Evolutionary conservation across 805 yeast species (phyloP).

Genomic region (Wickerhamomyces rabaulensis): DNA sequence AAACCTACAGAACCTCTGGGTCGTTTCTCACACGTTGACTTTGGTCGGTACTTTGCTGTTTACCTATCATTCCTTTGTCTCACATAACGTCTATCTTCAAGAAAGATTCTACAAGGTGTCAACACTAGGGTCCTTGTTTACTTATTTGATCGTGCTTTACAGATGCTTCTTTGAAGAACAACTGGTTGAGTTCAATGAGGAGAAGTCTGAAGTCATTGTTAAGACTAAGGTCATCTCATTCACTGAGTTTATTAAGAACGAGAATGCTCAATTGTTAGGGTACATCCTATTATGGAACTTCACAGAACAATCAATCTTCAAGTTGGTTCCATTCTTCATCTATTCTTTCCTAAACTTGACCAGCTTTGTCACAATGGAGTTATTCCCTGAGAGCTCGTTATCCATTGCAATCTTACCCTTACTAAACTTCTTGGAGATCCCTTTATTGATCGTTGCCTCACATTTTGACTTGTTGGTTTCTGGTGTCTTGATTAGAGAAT

Average conservation of each 20-base stretch:
- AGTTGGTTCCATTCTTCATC: conserved; percentile 35
- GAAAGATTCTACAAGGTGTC: conserved; percentile 13
- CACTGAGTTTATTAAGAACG: conserved; percentile 34
- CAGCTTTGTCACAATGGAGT: conserved; percentile 28
- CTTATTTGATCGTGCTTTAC: conserved; percentile 22
- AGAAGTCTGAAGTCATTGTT: conserved; percentile 9
- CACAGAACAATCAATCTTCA: conserved; percentile 28
- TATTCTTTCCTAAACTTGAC: conserved; percentile 36
- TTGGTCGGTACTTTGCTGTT: conserved; percentile 13
- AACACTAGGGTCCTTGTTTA: conserved; percentile 15
- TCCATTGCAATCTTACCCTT: conserved; percentile 32
- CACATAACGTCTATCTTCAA: background rate
- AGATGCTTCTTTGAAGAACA: conserved; percentile 17
- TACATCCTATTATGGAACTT: conserved; percentile 34
- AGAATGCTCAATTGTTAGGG: conserved; percentile 34
- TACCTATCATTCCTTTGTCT: background rate
- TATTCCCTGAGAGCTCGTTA: conserved; percentile 27
- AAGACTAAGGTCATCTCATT: conserved; percentile 20
- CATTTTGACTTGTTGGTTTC: conserved; percentile 33
- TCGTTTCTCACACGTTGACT: conserved; percentile 18
- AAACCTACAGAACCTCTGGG: conserved; percentile 21
- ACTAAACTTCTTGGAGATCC: conserved; percentile 32
- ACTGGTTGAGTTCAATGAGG: conserved; percentile 9
- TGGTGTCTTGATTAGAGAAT: conserved; percentile 25
- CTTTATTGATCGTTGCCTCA: conserved; percentile 32